Conservation (phyloP, 2,329 filamentous ascomycete species). For the Fusarium buharicum region DNA sequence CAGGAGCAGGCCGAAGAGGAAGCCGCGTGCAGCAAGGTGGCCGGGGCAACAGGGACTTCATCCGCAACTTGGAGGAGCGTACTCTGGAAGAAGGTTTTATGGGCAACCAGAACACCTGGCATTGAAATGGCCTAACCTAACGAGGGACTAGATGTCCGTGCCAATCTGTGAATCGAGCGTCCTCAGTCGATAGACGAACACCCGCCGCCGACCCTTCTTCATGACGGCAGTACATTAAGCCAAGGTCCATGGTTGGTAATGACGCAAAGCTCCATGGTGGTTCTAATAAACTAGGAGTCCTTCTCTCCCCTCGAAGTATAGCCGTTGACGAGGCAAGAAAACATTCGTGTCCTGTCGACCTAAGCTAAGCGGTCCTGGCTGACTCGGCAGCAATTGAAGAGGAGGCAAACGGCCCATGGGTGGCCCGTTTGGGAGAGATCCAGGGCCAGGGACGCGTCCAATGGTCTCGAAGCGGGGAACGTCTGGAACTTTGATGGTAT, state of each 20-base stretch:
- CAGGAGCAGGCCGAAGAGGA: constrained; percentile 75
- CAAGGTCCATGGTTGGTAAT: constrained; percentile 32
- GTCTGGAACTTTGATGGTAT: constrained; percentile 1
- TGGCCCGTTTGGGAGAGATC: constrained; percentile 11
- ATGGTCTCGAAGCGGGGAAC: constrained; percentile 15
- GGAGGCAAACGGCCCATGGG: constrained; percentile 12
- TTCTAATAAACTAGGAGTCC: constrained; percentile 22
- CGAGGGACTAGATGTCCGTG: constrained; percentile 31
- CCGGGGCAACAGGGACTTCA: constrained; percentile 83
- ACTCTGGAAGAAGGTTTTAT: constrained; percentile 94
- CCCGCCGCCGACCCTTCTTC: constrained; percentile 9
- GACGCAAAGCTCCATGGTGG: constrained; percentile 17
- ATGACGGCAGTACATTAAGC: constrained; percentile 23
- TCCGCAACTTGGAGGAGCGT: constrained; percentile 92
- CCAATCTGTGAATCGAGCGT: constrained; percentile 29
- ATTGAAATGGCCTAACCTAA: constrained; percentile 61
- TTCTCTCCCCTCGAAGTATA: constrained; percentile 17
- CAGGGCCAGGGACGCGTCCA: constrained; percentile 12
- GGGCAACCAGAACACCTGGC: constrained; percentile 70
- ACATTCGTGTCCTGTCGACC: constrained; percentile 7
- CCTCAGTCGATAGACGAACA: constrained; percentile 17
- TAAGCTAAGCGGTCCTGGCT: constrained; percentile 7
- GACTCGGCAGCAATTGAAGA: constrained; percentile 10
- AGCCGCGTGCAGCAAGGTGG: constrained; percentile 74
- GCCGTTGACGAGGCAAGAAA: constrained; percentile 21